Evolutionary conservation across 1,284 basidiomycete species (phyloP), one percentile per base, ranked within the genome.

Genomic region (Rhodotorula sp.): DNA sequence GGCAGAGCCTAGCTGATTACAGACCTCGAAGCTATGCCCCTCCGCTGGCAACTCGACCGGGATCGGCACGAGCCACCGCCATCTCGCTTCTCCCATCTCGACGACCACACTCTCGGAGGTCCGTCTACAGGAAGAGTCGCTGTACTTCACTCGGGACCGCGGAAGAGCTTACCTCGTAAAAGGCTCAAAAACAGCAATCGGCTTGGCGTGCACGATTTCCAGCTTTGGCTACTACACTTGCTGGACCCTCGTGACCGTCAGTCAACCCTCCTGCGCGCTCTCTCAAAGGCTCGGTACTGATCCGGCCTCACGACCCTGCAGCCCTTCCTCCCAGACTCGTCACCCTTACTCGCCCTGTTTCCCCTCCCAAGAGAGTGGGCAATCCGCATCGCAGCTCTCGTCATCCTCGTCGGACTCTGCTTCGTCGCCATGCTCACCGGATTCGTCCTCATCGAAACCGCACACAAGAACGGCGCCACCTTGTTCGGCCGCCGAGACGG

Each of bases 331-430:
- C 72, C 72, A 12, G 29, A 51, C 5, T 39, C 67, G 18, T 62
- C 59, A 20, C 61, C 71, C 15, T 57, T 54, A 8, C 26, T 59
- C 48, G 20, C 26, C 62, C 57, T 68, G 57, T 67, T 67, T 68
- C 68, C 68, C 15, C 2, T 57, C 49, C 54, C 65, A 12, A 49
- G 71, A 21, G 71, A 73, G 39, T 73, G 68, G 68, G 71, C 71
- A 5, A 60, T 73, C 59, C 68, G 65, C 20, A n/a, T 73, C 47
- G 62, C 71, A 10, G 39, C 23, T 21, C 49, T 73, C 34, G 12
- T 70, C 54, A 56, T 73, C 58, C 62, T 70, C 52, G 20, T 49
- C 43, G 71, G 68, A 48, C 60, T 73, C 26, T 64, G 34, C 7
- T 43, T 43, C 54, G 63, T 70, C 23, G 71, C 59, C 39, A 46